Evolutionary conservation across 129 eudicot genomes (phyloP).

Genomic region (Flaveria ramosissima): DNA sequence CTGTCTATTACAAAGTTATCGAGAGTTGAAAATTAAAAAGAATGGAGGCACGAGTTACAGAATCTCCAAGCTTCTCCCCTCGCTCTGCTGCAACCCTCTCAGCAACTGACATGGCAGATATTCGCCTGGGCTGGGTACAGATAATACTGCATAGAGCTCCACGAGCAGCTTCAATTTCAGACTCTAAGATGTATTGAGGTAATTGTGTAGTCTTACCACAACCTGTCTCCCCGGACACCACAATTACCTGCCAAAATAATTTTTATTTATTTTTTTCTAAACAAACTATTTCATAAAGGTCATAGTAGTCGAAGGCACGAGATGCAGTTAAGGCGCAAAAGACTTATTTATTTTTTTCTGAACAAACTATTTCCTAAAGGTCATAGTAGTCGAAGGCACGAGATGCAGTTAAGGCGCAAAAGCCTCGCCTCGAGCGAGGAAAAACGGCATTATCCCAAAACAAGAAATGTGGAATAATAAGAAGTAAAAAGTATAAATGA

Average conservation of each 20-base stretch:
- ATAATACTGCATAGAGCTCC: slow-evolving; percentile 80
- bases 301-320: not conserved
- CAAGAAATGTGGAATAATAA: too few species aligned
- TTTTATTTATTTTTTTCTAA: not conserved
- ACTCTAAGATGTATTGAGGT: slow-evolving; percentile 83
- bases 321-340: too few species aligned
- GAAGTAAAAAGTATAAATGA: too few species aligned
- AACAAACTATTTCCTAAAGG: too few species aligned
- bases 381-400: not conserved
- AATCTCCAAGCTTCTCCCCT: slow-evolving; percentile 84
- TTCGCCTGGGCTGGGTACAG: slow-evolving; percentile 90
- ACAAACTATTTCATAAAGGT: not conserved
- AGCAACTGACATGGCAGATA: slow-evolving; percentile 90
- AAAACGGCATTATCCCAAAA: too few species aligned
- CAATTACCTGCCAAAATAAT: slow-evolving; percentile 64
- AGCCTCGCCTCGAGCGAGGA: too few species aligned
- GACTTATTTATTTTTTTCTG: too few species aligned
- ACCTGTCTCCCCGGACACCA: slow-evolving; percentile 91
- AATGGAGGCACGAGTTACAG: slow-evolving; percentile 43
- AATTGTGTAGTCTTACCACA: slow-evolving; percentile 93
- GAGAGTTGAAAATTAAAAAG: slow-evolving; percentile 16
- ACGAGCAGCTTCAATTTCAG: slow-evolving; percentile 74
- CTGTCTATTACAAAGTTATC: slow-evolving; percentile 4
- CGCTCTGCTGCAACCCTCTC: slow-evolving; percentile 94
- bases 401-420: too few species aligned